Evolutionary conservation across 306 rosid species (phyloP).

Genomic region (Gastrolobium villosum): DNA sequence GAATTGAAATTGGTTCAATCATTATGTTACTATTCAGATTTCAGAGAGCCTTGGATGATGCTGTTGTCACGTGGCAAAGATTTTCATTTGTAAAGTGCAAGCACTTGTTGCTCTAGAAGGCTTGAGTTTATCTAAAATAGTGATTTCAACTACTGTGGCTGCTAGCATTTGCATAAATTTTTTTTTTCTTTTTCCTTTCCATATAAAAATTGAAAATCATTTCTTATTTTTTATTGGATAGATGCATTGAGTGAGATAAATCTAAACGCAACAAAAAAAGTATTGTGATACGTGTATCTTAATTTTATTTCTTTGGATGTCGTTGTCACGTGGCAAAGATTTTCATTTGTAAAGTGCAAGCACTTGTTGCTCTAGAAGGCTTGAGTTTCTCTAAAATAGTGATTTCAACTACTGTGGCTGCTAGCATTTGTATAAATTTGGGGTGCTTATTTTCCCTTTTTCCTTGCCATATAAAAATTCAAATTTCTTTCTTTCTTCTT

Average conservation of each 20-base stretch:
- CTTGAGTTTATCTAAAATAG: slow-evolving; percentile 4
- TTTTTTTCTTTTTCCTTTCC: not conserved
- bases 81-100: slow-evolving; percentile 31
- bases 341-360: slow-evolving; percentile 29
- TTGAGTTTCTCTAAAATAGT: slow-evolving; percentile 2
- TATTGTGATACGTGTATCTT: too few relatives aligned
- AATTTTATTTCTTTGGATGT: too few relatives aligned
- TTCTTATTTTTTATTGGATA: too few relatives aligned
- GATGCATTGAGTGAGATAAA: too few relatives aligned
- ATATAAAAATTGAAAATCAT: not conserved
- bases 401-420: slow-evolving; percentile 7
- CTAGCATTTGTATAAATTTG: slow-evolving; percentile 3
- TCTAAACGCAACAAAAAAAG: slow-evolving; percentile 20
- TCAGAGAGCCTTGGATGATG: not conserved
- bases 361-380: not conserved
- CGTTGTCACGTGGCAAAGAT: too few relatives aligned
- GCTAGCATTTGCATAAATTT: slow-evolving; percentile 16
- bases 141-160: slow-evolving; percentile 7
- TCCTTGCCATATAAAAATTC: not conserved
- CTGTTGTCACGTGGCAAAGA: not conserved
- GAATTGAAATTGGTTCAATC: not conserved
- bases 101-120: not conserved
- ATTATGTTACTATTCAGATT: not conserved
- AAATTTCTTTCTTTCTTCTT: slow-evolving; percentile 14
- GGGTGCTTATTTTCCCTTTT: not conserved